Evolutionary conservation across 257 asterid species (phyloP).

Genomic region (Cruciata laevipes): DNA sequence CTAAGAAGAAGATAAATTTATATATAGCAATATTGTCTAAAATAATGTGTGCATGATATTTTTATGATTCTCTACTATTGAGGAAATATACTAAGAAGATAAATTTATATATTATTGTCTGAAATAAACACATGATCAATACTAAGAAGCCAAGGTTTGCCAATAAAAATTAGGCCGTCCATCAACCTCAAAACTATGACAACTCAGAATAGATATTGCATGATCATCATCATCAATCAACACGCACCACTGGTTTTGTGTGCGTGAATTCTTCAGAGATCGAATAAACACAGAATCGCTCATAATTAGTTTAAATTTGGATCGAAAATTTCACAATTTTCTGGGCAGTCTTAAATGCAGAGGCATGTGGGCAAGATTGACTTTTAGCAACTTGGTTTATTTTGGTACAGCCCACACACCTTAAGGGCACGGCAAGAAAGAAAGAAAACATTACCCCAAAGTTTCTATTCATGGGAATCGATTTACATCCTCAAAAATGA

Average conservation of each 20-base stretch:
- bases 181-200: conserved; percentile 5
- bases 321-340: conserved; percentile 4
- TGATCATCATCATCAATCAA: not conserved
- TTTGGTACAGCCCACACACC: not conserved
- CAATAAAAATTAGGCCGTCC: not conserved
- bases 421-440: conserved; percentile 5
- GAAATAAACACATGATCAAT: not conserved
- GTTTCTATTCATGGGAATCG: conserved; percentile 7
- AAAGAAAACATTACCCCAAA: not conserved
- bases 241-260: not conserved
- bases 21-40: no score
- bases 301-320: not conserved
- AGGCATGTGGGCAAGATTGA: conserved; percentile 20
- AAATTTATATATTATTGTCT: no score
- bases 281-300: not conserved
- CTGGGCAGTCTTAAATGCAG: conserved; percentile 11
- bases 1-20: no score
- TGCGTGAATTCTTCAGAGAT: not conserved
- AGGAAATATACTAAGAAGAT: no score
- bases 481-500: conserved; percentile 11
- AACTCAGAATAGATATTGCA: not conserved
- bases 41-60: no score
- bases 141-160: not conserved
- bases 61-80: no score
- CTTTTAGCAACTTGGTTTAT: conserved; percentile 9